A percentile compares a stretch with the other conserved stretches of the same genome.
Conservation (phyloP, 371 early-diverging fungal species). For the Umbelopsis sp. region DNA sequence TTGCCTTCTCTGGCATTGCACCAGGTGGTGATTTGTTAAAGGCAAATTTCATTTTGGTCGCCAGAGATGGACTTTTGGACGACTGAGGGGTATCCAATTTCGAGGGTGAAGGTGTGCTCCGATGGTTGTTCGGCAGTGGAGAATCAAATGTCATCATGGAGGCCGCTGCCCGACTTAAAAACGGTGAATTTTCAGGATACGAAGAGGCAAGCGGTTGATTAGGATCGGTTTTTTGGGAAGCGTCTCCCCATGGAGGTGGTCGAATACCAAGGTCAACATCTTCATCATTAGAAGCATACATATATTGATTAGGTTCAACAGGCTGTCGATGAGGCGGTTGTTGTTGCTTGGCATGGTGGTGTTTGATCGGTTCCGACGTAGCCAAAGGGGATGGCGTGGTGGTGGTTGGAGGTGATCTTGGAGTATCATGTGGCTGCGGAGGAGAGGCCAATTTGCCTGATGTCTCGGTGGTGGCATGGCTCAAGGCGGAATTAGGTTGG, state of each 20-base stretch:
- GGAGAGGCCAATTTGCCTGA: neutral
- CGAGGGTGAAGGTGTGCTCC: neutral
- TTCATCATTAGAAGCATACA: neutral
- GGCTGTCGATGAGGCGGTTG: neutral
- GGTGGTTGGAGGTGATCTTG: neutral
- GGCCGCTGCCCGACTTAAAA: slow-evolving; percentile 7
- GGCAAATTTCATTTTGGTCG: slow-evolving; percentile 1
- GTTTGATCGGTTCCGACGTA: no score
- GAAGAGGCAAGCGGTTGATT: neutral
- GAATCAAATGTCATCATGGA: slow-evolving; percentile 7
- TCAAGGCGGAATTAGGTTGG: slow-evolving; percentile 4
- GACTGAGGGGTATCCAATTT: neutral
- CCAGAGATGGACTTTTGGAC: slow-evolving; percentile 4
- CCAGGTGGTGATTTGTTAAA: slow-evolving; percentile 2
- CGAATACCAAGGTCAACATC: slow-evolving; percentile 14
- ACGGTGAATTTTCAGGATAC: neutral
- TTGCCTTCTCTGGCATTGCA: neutral
- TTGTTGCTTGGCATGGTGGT: no score
- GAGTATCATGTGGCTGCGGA: neutral
- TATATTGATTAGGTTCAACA: neutral
- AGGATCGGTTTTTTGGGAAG: neutral
- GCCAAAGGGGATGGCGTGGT: neutral
- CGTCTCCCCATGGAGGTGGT: slow-evolving; percentile 14
- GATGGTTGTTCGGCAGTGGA: neutral
- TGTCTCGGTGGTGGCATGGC: neutral